Evolutionary conservation across 306 rosid genomes (phyloP).

Genomic region (Cucurbita maxima): DNA sequence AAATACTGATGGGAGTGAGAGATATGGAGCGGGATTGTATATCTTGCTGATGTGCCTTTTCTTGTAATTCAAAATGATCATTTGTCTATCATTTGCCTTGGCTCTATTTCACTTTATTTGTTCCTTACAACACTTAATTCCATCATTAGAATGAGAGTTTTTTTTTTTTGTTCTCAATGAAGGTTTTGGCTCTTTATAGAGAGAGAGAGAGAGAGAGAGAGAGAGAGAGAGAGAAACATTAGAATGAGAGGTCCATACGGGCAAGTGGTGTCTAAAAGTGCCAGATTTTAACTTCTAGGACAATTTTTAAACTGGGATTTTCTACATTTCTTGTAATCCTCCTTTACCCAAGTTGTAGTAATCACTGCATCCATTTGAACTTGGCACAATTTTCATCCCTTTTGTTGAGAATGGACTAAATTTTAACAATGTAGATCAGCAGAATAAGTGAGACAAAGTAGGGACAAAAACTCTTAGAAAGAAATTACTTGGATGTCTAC

Average conservation of each 20-base stretch:
- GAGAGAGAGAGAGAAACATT: background rate
- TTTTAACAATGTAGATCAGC: background rate
- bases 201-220: no score
- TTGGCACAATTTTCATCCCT: background rate
- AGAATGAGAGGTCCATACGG: background rate
- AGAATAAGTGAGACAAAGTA: background rate
- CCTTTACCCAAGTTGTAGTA: background rate
- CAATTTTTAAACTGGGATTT: background rate
- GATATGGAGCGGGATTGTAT: background rate
- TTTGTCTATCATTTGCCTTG: background rate
- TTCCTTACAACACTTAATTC: background rate
- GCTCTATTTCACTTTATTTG: background rate
- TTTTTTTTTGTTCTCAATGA: background rate
- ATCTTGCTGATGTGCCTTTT: background rate
- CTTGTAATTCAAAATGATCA: background rate
- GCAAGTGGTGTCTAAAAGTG: background rate
- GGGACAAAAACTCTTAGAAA: background rate
- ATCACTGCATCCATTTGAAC: background rate
- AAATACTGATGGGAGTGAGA: background rate
- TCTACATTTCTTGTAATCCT: background rate
- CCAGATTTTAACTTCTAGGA: background rate
- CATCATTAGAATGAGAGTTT: background rate
- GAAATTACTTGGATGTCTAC: background rate
- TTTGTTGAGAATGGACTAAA: background rate
- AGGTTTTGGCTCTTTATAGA: background rate